Conservation (phyloP, 179 eudicot species). For the Beta macrorhiza region DNA sequence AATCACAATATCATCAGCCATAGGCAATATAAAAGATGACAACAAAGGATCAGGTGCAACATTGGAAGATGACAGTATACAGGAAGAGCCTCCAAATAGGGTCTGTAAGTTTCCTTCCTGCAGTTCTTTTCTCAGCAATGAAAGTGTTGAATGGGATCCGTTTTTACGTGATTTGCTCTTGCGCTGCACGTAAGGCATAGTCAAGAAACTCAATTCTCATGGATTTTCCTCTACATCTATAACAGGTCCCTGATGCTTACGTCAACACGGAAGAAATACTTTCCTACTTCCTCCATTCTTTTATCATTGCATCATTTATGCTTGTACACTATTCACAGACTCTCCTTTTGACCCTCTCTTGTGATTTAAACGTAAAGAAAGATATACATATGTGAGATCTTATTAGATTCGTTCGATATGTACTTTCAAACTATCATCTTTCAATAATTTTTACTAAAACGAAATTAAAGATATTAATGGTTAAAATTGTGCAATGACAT, state of each 20-base stretch:
- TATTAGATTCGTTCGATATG: no score
- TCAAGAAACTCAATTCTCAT: constrained; percentile 39
- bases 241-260: background rate
- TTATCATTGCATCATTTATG: background rate
- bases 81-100: constrained; percentile 55
- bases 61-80: constrained; percentile 46
- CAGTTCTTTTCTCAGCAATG: constrained; percentile 45
- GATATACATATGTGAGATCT: no score
- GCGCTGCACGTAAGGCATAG: constrained; percentile 40
- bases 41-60: constrained; percentile 48
- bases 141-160: constrained; percentile 58
- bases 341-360: background rate
- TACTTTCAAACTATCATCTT: no score
- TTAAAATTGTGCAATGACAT: no score
- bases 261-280: background rate
- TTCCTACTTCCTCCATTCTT: background rate
- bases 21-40: constrained; percentile 49
- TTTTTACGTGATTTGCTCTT: constrained; percentile 45
- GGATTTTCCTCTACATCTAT: background rate
- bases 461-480: no score
- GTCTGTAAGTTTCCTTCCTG: constrained; percentile 71
- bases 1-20: constrained; percentile 40
- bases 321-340: background rate
- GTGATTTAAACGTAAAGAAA: no score
- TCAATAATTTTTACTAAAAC: no score